Percentiles rank a stretch among this genome's conserved stretches.
Evolutionary conservation across 2,329 filamentous ascomycete species (phyloP).

Genomic region (Chrysoporthe cubensis): DNA sequence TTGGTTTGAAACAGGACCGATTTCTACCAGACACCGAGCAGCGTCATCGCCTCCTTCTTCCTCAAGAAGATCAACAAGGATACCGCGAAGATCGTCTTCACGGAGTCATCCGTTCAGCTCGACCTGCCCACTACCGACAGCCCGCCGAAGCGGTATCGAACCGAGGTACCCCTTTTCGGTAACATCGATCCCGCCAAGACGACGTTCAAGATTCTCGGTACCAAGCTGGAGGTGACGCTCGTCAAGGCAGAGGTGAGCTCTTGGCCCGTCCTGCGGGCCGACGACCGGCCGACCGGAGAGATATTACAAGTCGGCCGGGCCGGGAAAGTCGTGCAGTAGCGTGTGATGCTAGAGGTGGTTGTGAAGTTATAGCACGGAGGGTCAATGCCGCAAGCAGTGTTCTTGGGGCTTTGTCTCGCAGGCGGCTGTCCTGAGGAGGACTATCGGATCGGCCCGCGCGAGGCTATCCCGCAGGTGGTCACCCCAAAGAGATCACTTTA

Average conservation of each 20-base stretch:
- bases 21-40: slow-evolving; percentile 89
- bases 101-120: slow-evolving; percentile 65
- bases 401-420: neutral
- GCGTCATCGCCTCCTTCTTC: slow-evolving; percentile 89
- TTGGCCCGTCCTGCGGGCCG: slow-evolving; percentile 84
- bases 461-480: neutral
- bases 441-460: neutral
- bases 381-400: neutral
- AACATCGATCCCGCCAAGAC: slow-evolving; percentile 76
- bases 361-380: neutral
- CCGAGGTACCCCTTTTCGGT: slow-evolving; percentile 75
- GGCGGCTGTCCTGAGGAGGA: neutral
- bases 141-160: slow-evolving; percentile 75
- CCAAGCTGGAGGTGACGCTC: slow-evolving; percentile 83
- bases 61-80: slow-evolving; percentile 95
- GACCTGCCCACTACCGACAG: slow-evolving; percentile 85
- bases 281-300: slow-evolving; percentile 71
- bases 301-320: slow-evolving; percentile 90
- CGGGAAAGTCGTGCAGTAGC: slow-evolving; percentile 45
- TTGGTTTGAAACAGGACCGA: slow-evolving; percentile 63
- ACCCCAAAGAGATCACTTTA: neutral
- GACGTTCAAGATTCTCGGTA: slow-evolving; percentile 80
- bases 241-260: slow-evolving; percentile 73
- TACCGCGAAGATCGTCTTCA: slow-evolving; percentile 73
- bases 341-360: neutral